These are phyloP conservation scores for Hypholoma fasciculare DNA, from an alignment of 768 basidiomycete genomes.

Conservation along the genomic window DNA sequence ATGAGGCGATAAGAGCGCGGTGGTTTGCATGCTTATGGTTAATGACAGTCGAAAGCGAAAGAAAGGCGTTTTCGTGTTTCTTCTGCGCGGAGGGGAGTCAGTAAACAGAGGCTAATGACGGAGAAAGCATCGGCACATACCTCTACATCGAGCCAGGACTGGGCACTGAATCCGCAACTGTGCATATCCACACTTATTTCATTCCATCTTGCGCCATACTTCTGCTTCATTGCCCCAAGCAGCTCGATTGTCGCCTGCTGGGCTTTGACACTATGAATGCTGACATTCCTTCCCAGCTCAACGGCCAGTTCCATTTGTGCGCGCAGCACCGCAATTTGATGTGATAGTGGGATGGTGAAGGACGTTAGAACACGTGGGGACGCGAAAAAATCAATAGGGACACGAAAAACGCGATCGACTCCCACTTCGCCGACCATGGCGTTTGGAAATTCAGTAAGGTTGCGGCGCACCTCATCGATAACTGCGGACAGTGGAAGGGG, in stretches of 20 bases:
- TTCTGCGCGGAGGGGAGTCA: slow-evolving; percentile 39
- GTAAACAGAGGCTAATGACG: neutral
- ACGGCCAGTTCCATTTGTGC: slow-evolving; percentile 86
- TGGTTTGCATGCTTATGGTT: slow-evolving; percentile 72
- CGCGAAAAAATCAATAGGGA: slow-evolving; percentile 59
- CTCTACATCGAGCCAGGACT: slow-evolving; percentile 76
- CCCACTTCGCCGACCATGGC: slow-evolving; percentile 96
- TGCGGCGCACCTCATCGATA: slow-evolving; percentile 55
- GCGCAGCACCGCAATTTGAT: slow-evolving; percentile 81
- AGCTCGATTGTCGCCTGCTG: slow-evolving; percentile 69
- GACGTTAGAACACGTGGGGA: slow-evolving; percentile 62
- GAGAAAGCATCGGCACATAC: slow-evolving; percentile 33
- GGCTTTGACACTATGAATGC: slow-evolving; percentile 85
- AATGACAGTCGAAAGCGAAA: slow-evolving; percentile 87
- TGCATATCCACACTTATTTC: slow-evolving; percentile 86
- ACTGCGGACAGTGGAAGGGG: slow-evolving; percentile 65
- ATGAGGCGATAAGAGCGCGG: slow-evolving; percentile 61
- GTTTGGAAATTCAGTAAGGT: slow-evolving; percentile 59
- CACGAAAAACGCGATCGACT: slow-evolving; percentile 77
- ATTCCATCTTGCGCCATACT: slow-evolving; percentile 55
- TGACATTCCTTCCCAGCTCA: slow-evolving; percentile 74
- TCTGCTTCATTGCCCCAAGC: slow-evolving; percentile 56
- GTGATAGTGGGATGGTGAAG: slow-evolving; percentile 76
- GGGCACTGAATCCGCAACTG: slow-evolving; percentile 81
- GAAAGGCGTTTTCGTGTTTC: slow-evolving; percentile 73